Evolutionary conservation across 345 rosid genomes (phyloP).

Genomic region (Murraya paniculata): DNA sequence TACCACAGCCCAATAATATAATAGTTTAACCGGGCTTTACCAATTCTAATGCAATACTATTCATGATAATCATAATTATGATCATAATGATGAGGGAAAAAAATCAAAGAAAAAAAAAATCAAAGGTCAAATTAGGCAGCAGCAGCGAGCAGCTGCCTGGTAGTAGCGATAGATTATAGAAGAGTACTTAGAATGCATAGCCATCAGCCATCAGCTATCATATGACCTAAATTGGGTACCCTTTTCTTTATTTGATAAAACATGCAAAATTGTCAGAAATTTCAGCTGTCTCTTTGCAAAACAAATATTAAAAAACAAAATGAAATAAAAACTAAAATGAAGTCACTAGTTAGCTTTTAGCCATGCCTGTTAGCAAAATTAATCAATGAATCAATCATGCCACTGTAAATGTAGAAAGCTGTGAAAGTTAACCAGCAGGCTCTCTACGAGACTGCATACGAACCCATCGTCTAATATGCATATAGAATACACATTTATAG

Average conservation of each 20-base stretch:
- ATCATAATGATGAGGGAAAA: neutral
- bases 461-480: conserved; percentile 14
- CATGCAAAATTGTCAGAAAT: conserved; percentile 42
- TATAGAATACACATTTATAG: conserved; percentile 10
- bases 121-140: conserved; percentile 20
- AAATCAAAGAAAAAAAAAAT: neutral
- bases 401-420: conserved; percentile 36
- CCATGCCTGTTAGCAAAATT: conserved; percentile 17
- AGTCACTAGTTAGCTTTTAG: conserved; percentile 24
- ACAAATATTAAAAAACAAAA: neutral
- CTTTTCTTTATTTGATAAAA: conserved; percentile 3
- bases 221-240: neutral
- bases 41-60: neutral
- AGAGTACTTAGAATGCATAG: neutral
- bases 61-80: neutral
- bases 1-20: neutral
- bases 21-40: no score
- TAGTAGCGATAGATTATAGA: neutral
- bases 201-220: neutral
- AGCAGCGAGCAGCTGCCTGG: conserved; percentile 5
- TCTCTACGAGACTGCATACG: no score
- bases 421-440: conserved; percentile 2
- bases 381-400: conserved; percentile 55
- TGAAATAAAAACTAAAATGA: neutral
- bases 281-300: conserved; percentile 7